phyloP scores from a whole-genome alignment of 2,329 filamentous ascomycete genomes.

The Curvularia verruculosa region DNA sequence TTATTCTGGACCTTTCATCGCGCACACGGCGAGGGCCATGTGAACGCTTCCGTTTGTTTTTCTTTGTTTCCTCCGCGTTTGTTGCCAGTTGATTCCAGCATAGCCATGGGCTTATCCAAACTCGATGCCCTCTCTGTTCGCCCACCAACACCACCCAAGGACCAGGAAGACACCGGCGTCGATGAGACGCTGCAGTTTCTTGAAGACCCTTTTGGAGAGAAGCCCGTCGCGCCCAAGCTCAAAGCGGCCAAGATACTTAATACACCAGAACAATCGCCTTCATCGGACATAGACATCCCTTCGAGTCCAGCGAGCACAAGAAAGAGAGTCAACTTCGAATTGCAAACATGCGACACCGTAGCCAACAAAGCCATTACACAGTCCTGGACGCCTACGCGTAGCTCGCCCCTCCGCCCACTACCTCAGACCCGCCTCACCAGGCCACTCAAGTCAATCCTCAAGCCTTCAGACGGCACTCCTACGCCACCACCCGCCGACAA shows the following conservation, averaged over 20 bases:
- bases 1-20: conserved; percentile 15
- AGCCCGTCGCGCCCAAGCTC: conserved; percentile 33
- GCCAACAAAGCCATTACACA: conserved; percentile 49
- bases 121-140: conserved; percentile 58
- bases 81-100: conserved; percentile 35
- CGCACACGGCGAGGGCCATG: conserved; percentile 33
- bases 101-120: conserved; percentile 50
- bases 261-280: conserved; percentile 53
- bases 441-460: conserved; percentile 79
- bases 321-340: conserved; percentile 65
- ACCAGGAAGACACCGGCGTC: conserved; percentile 44
- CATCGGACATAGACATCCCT: conserved; percentile 47
- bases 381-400: conserved; percentile 44
- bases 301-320: conserved; percentile 45
- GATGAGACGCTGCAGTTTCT: conserved; percentile 53
- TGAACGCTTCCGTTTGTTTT: conserved; percentile 22
- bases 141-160: conserved; percentile 63
- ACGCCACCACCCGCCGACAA: conserved; percentile 47
- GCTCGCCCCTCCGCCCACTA: conserved; percentile 54
- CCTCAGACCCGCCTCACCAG: conserved; percentile 59
- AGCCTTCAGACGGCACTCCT: conserved; percentile 61
- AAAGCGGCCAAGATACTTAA: conserved; percentile 33
- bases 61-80: conserved; percentile 28
- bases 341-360: conserved; percentile 64
- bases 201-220: conserved; percentile 49